Evolutionary conservation across 163 green algal species (phyloP).

Genomic region (Chlorella variabilis): DNA sequence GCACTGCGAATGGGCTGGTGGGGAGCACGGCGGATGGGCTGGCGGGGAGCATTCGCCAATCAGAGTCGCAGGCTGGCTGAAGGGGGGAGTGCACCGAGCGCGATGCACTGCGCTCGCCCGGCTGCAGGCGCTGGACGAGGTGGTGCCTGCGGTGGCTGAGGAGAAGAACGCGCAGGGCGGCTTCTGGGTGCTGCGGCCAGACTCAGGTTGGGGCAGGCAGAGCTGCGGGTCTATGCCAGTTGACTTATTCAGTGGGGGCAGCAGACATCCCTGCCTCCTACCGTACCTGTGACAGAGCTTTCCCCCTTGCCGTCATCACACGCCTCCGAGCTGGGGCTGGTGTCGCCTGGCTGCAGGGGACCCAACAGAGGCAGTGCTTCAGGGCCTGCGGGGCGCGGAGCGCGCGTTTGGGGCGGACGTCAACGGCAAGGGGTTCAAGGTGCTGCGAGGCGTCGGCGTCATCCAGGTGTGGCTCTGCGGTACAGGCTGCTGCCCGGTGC

Average conservation of each 20-base stretch:
- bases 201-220: conserved; percentile 75
- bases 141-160: conserved; percentile 74
- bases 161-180: conserved; percentile 74
- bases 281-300: too few relatives aligned
- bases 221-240: too few relatives aligned
- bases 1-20: too few relatives aligned
- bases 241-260: too few relatives aligned
- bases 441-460: conserved; percentile 77
- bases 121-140: conserved; percentile 68
- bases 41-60: too few relatives aligned
- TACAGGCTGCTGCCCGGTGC: background rate
- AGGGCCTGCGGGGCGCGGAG: conserved; percentile 68
- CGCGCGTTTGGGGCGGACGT: conserved; percentile 80
- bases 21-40: too few relatives aligned
- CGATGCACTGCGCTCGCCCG: too few relatives aligned
- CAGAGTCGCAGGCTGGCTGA: too few relatives aligned
- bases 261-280: too few relatives aligned
- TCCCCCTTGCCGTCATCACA: too few relatives aligned
- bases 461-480: conserved; percentile 73
- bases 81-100: too few relatives aligned
- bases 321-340: too few relatives aligned
- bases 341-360: conserved; percentile 50
- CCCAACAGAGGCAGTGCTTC: conserved; percentile 83
- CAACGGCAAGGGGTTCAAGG: conserved; percentile 86
- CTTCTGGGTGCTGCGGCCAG: conserved; percentile 88